Conservation (phyloP, 345 rosid genomes). For the Kernera saxatilis region DNA sequence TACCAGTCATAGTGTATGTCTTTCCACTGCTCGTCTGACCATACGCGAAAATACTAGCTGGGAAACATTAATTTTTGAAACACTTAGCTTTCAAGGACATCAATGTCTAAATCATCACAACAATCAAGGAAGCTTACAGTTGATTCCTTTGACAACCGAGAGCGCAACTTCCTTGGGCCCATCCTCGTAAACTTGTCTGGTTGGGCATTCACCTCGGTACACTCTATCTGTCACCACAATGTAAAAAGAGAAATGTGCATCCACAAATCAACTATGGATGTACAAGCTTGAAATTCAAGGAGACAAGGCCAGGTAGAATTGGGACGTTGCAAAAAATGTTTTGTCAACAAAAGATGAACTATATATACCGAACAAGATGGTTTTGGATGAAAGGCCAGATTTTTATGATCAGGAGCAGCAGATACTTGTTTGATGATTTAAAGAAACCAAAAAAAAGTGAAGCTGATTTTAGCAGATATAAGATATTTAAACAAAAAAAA, state of each 20-base stretch:
- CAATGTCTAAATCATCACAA: background rate
- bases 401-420: slow-evolving; percentile 45
- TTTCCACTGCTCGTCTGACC: slow-evolving; percentile 99
- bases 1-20: slow-evolving; percentile 96
- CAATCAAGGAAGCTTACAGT: slow-evolving; percentile 52
- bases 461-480: background rate
- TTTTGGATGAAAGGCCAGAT: slow-evolving; percentile 40
- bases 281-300: background rate
- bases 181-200: slow-evolving; percentile 75
- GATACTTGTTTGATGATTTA: slow-evolving; percentile 31
- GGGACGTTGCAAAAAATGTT: background rate
- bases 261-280: slow-evolving; percentile 5
- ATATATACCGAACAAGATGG: slow-evolving; percentile 37
- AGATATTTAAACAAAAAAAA: background rate
- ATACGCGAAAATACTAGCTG: slow-evolving; percentile 97
- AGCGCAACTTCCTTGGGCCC: slow-evolving; percentile 87
- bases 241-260: background rate
- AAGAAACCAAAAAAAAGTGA: background rate
- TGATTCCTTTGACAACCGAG: slow-evolving; percentile 82
- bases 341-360: background rate
- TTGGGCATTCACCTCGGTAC: slow-evolving; percentile 76
- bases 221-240: slow-evolving; percentile 65
- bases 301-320: background rate
- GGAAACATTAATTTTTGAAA: background rate
- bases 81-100: background rate